These are phyloP conservation scores for Tolypocladium album DNA, from an alignment of 2,329 filamentous ascomycete genomes.

Conservation along the genomic window DNA sequence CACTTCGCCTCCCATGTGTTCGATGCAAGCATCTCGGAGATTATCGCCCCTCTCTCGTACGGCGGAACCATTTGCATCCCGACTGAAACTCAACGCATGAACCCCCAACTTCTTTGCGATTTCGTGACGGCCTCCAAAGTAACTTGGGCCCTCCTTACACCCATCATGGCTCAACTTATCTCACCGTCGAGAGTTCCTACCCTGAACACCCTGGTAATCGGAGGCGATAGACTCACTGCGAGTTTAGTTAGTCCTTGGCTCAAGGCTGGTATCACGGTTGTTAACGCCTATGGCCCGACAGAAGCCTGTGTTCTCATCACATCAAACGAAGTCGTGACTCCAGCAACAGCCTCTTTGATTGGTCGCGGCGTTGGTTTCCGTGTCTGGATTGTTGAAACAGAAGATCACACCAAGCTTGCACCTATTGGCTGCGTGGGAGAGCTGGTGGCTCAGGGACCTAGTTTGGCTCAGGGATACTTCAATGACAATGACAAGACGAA, in stretches of 20 bases:
- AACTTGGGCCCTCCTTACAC: not conserved
- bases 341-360: not conserved
- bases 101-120: not conserved
- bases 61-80: constrained; percentile 1
- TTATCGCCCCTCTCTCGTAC: not conserved
- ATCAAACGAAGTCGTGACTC: not conserved
- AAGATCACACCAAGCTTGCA: not conserved
- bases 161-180: not conserved
- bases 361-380: not conserved
- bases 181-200: not conserved
- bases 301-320: not conserved
- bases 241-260: not conserved
- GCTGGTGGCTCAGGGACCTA: not conserved
- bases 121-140: not conserved
- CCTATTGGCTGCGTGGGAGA: not conserved
- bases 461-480: not conserved
- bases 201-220: not conserved
- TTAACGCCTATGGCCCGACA: constrained; percentile 1
- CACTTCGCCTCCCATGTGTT: constrained; percentile 2
- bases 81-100: not conserved
- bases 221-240: not conserved
- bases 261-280: not conserved
- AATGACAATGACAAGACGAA: not conserved
- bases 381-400: not conserved
- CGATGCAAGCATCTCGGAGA: constrained; percentile 1